Evolutionary conservation across 1,139 yeast genomes (phyloP).

Genomic region (Nakaseomyces sp.): DNA sequence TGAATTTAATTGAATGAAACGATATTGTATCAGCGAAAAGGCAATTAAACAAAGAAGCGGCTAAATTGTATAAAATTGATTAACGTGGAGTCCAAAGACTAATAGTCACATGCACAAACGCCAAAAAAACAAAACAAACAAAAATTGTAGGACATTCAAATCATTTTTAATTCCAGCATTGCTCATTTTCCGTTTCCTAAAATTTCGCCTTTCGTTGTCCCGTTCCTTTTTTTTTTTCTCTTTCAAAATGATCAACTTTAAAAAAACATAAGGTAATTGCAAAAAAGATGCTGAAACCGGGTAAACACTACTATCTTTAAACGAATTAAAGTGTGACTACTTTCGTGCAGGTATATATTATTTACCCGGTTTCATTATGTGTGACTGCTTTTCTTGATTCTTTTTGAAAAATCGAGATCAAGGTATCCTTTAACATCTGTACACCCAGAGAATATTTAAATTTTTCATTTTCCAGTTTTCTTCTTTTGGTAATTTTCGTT

Average conservation of each 20-base stretch:
- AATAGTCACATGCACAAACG: conserved; percentile 1
- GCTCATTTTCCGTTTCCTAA: background rate
- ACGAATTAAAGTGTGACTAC: background rate
- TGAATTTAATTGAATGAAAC: no score
- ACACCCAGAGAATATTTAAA: no score
- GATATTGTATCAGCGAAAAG: no score
- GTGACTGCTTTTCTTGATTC: no score
- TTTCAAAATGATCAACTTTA: background rate
- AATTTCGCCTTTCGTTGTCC: background rate
- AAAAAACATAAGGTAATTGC: background rate
- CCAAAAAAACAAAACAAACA: background rate
- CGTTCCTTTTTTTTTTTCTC: background rate
- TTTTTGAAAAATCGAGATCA: no score
- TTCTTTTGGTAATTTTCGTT: background rate
- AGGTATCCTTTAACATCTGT: background rate
- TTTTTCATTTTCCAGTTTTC: no score
- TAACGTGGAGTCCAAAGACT: background rate
- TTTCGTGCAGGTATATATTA: no score
- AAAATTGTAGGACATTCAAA: background rate
- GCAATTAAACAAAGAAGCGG: background rate
- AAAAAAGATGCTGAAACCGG: no score
- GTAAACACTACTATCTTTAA: no score
- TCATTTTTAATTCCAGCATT: background rate
- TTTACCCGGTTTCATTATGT: background rate
- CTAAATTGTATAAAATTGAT: background rate